Base-by-base conservation (phyloP, 2,329 filamentous ascomycete genomes). In the Aspergillus jensenii region DNA sequence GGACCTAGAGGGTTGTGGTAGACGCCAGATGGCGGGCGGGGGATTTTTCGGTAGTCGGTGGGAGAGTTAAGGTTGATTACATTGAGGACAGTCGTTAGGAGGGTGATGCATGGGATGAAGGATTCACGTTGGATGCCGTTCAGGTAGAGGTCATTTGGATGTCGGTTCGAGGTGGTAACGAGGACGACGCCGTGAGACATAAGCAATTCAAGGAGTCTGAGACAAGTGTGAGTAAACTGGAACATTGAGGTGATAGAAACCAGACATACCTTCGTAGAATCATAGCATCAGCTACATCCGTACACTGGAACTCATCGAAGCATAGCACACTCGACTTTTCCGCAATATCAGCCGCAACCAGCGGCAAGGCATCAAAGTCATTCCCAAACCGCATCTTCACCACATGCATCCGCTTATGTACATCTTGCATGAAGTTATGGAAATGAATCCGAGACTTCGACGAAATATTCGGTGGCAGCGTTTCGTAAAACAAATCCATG, bases 341-440 rank as follows among this genome's bases (percentile, higher is more conserved):
- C 6, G 95, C 95, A 71, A 99, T 95, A 70, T 95, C 89, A n/a
- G 93, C 95, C 2, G 93, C 93, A 17, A 98, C 89, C 71, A 96
- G 95, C 0, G 93, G 93, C 45, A 98, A 85, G 0, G 87, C 91
- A 74, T 99, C 95, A 40, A 96, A 84, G 66, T 97, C 92, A 71
- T 87, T 92, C 31, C 95, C 95, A 73, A 96, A 86, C 67, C 87
- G 79, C 84, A 95, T 89, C 79, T 96, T 97, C 77, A 96, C 88
- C 71, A 86, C 87, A 79, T 98, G 95, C 68, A 98, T 79, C 60
- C 93, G 84, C 74, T 89, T 91, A 78, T 99, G 95, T 49, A 98
- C 89, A 74, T 96, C 90, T 75, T 98, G 95, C 95, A 99, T 99
- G 80, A 99, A 99, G 74, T 96, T 96, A 80, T 98, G 92, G 77